phyloP scores from a whole-genome alignment of 2,329 filamentous ascomycete genomes.

The Aspergillus viridinutans region DNA sequence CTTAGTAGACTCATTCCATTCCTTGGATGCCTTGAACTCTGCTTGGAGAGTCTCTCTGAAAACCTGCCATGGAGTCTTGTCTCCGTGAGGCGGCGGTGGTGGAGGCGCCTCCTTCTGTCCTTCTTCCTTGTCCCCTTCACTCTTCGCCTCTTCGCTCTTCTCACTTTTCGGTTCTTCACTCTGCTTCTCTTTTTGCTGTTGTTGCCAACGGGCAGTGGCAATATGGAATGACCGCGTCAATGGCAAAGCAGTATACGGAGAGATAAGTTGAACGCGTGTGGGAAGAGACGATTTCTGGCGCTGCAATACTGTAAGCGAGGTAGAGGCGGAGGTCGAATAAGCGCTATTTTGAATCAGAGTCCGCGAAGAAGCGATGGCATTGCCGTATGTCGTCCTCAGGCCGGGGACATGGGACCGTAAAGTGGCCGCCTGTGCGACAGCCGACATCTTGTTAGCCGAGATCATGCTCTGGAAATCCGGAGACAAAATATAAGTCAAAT shows the following conservation, averaged over 20 bases:
- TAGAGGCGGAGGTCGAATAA: constrained; percentile 33
- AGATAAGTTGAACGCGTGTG: constrained; percentile 31
- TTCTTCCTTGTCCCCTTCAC: constrained; percentile 47
- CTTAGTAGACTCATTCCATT: constrained; percentile 99
- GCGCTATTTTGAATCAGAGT: constrained; percentile 31
- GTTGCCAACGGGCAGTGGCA: constrained; percentile 28
- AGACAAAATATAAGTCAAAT: background rate
- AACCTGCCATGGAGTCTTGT: constrained; percentile 98
- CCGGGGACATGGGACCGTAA: constrained; percentile 31
- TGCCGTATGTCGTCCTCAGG: constrained; percentile 27
- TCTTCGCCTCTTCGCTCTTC: constrained; percentile 46
- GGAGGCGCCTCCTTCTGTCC: constrained; percentile 63
- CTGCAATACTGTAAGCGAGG: constrained; percentile 13
- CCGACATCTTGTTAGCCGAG: constrained; percentile 33
- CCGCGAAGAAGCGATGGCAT: constrained; percentile 27
- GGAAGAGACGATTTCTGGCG: constrained; percentile 29
- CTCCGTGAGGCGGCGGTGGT: constrained; percentile 91
- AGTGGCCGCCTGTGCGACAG: constrained; percentile 35
- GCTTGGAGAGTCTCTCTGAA: constrained; percentile 93
- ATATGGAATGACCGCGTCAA: constrained; percentile 37
- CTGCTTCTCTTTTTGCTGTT: constrained; percentile 41
- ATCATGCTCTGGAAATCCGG: constrained; percentile 34
- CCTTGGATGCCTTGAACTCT: constrained; percentile 95
- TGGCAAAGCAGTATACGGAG: constrained; percentile 33
- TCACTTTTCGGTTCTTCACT: constrained; percentile 30